These are phyloP conservation scores for Stephanodiscus triporus DNA, from an alignment of 108 stramenopile genomes.

Conservation along the genomic window DNA sequence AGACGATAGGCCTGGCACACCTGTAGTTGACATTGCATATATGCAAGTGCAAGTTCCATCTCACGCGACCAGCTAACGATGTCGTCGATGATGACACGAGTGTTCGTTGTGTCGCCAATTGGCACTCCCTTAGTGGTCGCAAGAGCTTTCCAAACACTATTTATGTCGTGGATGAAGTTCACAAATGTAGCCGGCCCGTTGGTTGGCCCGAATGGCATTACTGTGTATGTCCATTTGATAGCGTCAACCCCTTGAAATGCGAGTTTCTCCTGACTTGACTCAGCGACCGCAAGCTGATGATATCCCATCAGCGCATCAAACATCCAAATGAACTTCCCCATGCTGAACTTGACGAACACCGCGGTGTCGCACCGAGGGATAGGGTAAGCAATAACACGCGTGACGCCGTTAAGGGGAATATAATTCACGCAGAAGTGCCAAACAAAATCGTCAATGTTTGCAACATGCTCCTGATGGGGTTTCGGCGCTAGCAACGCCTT, in stretches of 20 bases:
- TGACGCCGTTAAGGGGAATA: not conserved
- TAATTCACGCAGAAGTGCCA: constrained; percentile 8
- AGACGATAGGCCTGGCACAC: constrained; percentile 1
- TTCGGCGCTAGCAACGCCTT: too few species aligned
- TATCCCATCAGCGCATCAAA: not conserved
- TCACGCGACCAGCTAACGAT: not conserved
- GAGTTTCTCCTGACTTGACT: not conserved
- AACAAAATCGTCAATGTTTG: not conserved
- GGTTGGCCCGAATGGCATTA: constrained; percentile 3
- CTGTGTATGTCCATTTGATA: constrained; percentile 2
- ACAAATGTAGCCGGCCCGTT: not conserved
- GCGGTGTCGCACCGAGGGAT: not conserved
- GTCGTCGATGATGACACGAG: not conserved
- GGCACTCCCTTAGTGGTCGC: too few species aligned
- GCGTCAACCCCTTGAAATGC: not conserved
- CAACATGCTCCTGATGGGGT: not conserved
- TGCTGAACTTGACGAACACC: not conserved
- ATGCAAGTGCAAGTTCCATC: not conserved
- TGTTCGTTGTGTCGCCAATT: not conserved
- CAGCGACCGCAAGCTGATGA: not conserved
- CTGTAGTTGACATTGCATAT: constrained; percentile 6
- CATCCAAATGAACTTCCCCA: not conserved
- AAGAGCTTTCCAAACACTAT: not conserved
- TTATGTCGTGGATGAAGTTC: not conserved
- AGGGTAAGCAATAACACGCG: not conserved